Evolutionary conservation across 805 yeast genomes (phyloP), one percentile per base, ranked within the genome.

Genomic region (Cyberlindnera nakhonratchasimensis): DNA sequence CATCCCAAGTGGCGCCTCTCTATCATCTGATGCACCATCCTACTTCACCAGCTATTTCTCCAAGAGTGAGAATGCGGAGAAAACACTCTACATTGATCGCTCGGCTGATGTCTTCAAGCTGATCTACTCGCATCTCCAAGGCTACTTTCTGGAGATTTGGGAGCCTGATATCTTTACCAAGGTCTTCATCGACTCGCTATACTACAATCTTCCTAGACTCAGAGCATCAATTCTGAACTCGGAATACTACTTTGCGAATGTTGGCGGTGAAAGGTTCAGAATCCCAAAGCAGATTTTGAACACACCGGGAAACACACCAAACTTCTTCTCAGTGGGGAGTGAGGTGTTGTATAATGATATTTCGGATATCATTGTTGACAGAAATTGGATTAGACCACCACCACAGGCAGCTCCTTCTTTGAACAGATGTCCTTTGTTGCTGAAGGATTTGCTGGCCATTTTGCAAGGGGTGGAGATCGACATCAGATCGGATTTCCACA

Each of bases 11-110:
- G 96, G 96, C 1, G 90, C 93, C 0, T 86, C 96, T 2, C 63
- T 89, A 29, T 82, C 88, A 20, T 84, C 85, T 2, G 96, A 89
- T 63, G 82, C 82, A 0, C 97, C 97, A 0, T 86, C 95, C 5
- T 88, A 85, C 59, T 90, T 89, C 67, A 87, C 96, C 3, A 69
- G 73, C 21, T 86, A 69, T 64, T 89, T 89, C 59, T 52, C 54
- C 5, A 55, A 65, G 17, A 61, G 62, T 6, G 67, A 55, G 19
- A 72, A 52, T 39, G 54, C 62, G 14, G 57, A 57, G 8, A 68
- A 66, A 29, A 63, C 72, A 1, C 59, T 86, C 9, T 79, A 77
- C 53, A 77, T 89, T 41, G 96, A 89, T 60, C 67, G 96, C 28
- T 80, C 82, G 9, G 83, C 95, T 0, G 66, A 61, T 2, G 75